Percentiles rank a stretch among this genome's conserved stretches.
phyloP scores from a whole-genome alignment of 2,329 filamentous ascomycete genomes.

The Exserohilum turcica region DNA sequence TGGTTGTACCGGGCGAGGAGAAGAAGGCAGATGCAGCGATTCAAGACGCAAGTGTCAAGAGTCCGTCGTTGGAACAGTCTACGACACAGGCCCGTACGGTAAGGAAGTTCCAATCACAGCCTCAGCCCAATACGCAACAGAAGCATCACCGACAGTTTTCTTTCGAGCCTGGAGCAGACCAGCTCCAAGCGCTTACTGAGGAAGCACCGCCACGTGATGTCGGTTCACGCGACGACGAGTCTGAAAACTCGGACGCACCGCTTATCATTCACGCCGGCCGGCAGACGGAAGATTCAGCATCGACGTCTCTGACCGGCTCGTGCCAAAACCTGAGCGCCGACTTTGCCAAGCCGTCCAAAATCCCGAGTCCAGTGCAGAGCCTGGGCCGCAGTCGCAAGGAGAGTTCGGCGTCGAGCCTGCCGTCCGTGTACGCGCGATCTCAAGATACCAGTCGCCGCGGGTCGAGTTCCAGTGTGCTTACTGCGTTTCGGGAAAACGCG shows the following conservation, averaged over 20 bases:
- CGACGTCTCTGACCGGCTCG: not conserved
- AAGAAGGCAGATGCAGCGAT: not conserved
- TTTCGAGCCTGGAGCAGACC: slow-evolving; percentile 52
- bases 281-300: not conserved
- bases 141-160: slow-evolving; percentile 48
- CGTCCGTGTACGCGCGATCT: slow-evolving; percentile 31
- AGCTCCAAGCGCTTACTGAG: slow-evolving; percentile 25
- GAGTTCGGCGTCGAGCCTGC: slow-evolving; percentile 46
- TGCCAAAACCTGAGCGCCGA: slow-evolving; percentile 15
- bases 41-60: not conserved
- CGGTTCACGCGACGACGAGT: slow-evolving; percentile 7
- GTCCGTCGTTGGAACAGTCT: not conserved
- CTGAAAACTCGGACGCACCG: slow-evolving; percentile 10
- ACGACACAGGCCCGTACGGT: slow-evolving; percentile 6
- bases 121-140: slow-evolving; percentile 23
- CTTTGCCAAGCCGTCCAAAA: slow-evolving; percentile 43
- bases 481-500: slow-evolving; percentile 31
- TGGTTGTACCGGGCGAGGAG: not conserved
- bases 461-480: slow-evolving; percentile 40
- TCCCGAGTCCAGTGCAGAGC: slow-evolving; percentile 51
- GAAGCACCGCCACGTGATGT: slow-evolving; percentile 12
- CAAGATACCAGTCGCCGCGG: slow-evolving; percentile 31
- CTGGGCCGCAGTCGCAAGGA: slow-evolving; percentile 47
- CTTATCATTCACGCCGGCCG: not conserved
- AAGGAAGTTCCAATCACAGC: slow-evolving; percentile 25